These are phyloP conservation scores for Colletotrichum sp. DNA, from an alignment of 2,329 filamentous ascomycete genomes.

Conservation along the genomic window DNA sequence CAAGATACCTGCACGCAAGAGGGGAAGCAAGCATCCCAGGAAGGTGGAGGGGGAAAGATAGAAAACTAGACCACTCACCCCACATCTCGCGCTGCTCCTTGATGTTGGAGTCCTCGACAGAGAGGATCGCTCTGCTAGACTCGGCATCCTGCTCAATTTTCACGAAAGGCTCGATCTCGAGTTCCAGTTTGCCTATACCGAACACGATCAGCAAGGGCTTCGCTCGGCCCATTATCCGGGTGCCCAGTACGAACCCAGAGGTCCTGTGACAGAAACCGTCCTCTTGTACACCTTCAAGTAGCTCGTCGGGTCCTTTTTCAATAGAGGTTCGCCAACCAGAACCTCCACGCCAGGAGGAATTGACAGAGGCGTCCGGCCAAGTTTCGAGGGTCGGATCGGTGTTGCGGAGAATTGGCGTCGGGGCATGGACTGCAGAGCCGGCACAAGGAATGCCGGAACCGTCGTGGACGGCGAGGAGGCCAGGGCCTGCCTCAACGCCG, in stretches of 20 bases:
- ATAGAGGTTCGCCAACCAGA: conserved; percentile 66
- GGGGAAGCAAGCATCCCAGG: not conserved
- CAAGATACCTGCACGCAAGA: not conserved
- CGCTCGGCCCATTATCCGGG: not conserved
- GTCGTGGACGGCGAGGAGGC: conserved; percentile 52
- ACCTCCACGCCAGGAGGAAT: conserved; percentile 86
- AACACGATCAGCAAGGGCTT: not conserved
- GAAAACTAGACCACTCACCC: conserved; percentile 62
- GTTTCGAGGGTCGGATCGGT: conserved; percentile 73
- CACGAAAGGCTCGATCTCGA: conserved; percentile 82
- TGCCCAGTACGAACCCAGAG: conserved; percentile 66
- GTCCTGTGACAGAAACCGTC: conserved; percentile 79
- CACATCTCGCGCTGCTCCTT: conserved; percentile 93
- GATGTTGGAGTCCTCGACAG: conserved; percentile 69
- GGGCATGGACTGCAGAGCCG: conserved; percentile 63
- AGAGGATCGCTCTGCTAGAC: conserved; percentile 68
- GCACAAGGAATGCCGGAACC: conserved; percentile 76
- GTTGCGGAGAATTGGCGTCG: conserved; percentile 75
- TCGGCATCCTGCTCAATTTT: conserved; percentile 71
- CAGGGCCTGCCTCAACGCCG: conserved; percentile 63
- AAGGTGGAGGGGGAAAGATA: not conserved
- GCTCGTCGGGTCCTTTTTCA: conserved; percentile 60
- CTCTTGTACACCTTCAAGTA: conserved; percentile 67
- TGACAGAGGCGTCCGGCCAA: conserved; percentile 81
- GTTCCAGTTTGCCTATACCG: conserved; percentile 70